These are phyloP conservation scores for Waitea zeae DNA, from an alignment of 1,284 basidiomycete genomes.

Conservation along the genomic window DNA sequence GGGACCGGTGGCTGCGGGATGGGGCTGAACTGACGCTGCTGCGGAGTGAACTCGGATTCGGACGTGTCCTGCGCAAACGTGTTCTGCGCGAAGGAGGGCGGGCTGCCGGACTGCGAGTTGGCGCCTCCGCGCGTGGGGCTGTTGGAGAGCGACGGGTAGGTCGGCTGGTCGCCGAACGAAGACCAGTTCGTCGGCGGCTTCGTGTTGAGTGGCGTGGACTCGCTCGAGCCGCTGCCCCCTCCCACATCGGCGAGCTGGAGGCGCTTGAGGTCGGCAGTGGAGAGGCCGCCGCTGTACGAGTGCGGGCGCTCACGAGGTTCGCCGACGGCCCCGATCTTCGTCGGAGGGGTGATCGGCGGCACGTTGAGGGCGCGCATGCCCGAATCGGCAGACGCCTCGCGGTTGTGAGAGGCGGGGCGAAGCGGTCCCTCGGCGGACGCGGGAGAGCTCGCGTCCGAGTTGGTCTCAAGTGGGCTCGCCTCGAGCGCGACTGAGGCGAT, in stretches of 20 bases:
- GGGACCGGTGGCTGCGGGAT: no score
- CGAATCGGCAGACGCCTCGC: conserved; percentile 60
- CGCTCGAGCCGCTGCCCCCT: no score
- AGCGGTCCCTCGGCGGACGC: conserved; percentile 47
- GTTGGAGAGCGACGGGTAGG: conserved; percentile 47
- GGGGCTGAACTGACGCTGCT: conserved; percentile 40
- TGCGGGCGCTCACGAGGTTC: conserved; percentile 61
- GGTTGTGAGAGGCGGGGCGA: conserved; percentile 43
- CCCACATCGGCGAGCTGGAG: conserved; percentile 52
- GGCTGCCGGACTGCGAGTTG: conserved; percentile 23
- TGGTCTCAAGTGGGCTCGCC: conserved; percentile 50
- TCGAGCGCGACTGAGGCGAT: conserved; percentile 34
- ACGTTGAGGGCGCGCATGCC: conserved; percentile 38
- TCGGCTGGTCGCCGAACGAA: conserved; percentile 32
- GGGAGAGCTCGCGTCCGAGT: conserved; percentile 50
- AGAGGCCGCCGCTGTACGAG: conserved; percentile 62
- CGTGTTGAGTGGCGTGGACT: no score
- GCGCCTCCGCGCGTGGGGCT: conserved; percentile 22
- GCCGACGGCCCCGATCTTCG: conserved; percentile 27
- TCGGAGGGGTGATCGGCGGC: conserved; percentile 26
- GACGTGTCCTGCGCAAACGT: conserved; percentile 40
- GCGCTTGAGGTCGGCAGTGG: conserved; percentile 51
- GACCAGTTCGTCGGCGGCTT: conserved; percentile 11
- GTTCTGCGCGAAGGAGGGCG: conserved; percentile 12
- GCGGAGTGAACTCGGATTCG: conserved; percentile 36